Base-by-base conservation (phyloP, 352 stramenopile genomes). In the Phytopythium litorale region DNA sequence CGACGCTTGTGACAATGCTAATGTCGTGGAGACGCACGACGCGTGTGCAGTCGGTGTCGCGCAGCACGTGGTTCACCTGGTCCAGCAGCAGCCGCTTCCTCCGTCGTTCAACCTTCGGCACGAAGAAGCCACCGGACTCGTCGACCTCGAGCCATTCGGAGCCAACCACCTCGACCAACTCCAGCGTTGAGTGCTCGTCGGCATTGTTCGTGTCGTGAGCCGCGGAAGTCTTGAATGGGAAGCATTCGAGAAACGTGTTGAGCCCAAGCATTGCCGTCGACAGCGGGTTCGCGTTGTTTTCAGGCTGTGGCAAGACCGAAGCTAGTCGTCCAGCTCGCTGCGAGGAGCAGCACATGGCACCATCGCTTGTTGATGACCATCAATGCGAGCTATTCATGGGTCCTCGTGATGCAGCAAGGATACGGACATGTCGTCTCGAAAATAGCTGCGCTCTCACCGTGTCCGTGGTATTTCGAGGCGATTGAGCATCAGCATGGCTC, bases 71-170 rank as follows among this genome's bases (percentile, higher is more conserved):
- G 30, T 72, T 70, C 13, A 76, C 76, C 67, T 91, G 83, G 48
- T 92, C 81, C 18, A 92, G 69, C 37, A 86, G 71, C 25, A 92
- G 57, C 30, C 73, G 61, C 5, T 83, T 67, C 23, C 61, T 71
- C 50, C 67, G 66, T 35, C 72, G 75, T 51, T 76, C 65, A 46
- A 88, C 77, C 9, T 62, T 63, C 8, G 71, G 72, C 32, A 84
- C 45, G 33, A 88, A 79, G 54, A 83, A 75, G 5, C 82, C 79
- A 6, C 63, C 65, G 1, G 76, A 71, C 32, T 90, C 80, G 33
- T 88, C 79, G 19, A 91, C 70, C 21, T 73, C 71, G 16, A 90
- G 58, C 80, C 73, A 89, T 45, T 92, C 79, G 3, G 35, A 58
- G 21, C 33, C 53, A 38, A 58, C 38, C 3, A 23, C 21, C 25